phyloP scores from a whole-genome alignment of 2,329 filamentous ascomycete genomes.

The Graphilbum sp. region DNA sequence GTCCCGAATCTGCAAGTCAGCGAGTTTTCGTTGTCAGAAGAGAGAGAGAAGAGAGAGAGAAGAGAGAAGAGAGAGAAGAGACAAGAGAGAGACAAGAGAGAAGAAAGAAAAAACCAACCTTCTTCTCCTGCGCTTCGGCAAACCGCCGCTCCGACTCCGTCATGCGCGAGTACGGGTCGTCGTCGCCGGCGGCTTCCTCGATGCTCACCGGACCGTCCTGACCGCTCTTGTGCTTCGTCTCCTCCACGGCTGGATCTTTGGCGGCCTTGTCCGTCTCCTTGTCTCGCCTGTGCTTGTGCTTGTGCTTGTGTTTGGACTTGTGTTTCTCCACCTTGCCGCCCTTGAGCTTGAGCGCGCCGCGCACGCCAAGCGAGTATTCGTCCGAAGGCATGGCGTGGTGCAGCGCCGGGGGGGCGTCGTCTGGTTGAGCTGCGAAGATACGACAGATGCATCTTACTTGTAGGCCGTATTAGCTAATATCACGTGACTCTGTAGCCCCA shows the following conservation, averaged over 20 bases:
- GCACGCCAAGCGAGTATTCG: conserved; percentile 53
- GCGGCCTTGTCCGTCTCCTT: conserved; percentile 9
- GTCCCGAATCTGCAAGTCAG: conserved; percentile 74
- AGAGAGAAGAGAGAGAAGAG: not conserved
- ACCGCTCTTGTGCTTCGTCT: not conserved
- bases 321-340: conserved; percentile 49
- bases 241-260: conserved; percentile 9
- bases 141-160: conserved; percentile 72
- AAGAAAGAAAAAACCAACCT: conserved; percentile 24
- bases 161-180: conserved; percentile 32
- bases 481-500: not conserved
- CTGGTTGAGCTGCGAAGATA: too few relatives aligned
- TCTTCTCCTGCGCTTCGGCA: conserved; percentile 66
- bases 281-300: conserved; percentile 14
- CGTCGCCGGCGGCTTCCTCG: conserved; percentile 10
- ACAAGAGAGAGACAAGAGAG: not conserved
- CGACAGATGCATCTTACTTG: too few relatives aligned
- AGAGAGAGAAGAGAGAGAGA: too few relatives aligned
- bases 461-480: too few relatives aligned
- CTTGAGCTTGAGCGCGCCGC: conserved; percentile 74
- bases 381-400: conserved; percentile 46
- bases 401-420: too few relatives aligned
- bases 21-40: too few relatives aligned
- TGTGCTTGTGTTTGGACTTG: conserved; percentile 47
- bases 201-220: conserved; percentile 8